Evolutionary conservation across 1,139 yeast genomes (phyloP), one percentile per base, ranked within the genome.

Genomic region (Scheffersomyces cryptocercus): DNA sequence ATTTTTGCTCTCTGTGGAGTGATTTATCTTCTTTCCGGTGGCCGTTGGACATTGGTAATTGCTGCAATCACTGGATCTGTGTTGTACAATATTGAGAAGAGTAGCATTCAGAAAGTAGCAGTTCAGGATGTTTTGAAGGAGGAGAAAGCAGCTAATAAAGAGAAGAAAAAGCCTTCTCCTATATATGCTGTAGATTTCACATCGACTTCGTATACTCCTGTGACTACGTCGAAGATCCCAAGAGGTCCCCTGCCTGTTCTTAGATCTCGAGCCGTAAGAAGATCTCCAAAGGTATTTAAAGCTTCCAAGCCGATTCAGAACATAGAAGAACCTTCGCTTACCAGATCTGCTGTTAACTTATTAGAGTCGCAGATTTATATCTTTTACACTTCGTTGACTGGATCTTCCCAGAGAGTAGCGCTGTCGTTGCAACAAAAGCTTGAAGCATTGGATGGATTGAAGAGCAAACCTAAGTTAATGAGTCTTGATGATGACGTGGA

Each of bases 321-420:
- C 11, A 37, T 44, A 11, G 26, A 34, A 3, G 48, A 44, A 29
- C 65, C 73, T 2, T 48, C 64, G 1, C 58, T 73, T 38, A 66
- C 76, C 2, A 52, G 55, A 29, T 61, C 70, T 1, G 48, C 64
- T 3, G 64, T 68, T 13, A 61, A 67, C 36, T 61, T 76, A 28
- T 54, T 66, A 29, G 70, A 74, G 24, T 67, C 81, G 1, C 80
- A 78, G 45, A 62, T 86, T 28, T 76, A 78, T 48, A 79, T 90
- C 4, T 87, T 90, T 55, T 90, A 87, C 63, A 85, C 97, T 8
- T 85, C 97, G 0, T 69, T 90, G 46, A 90, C 96, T 2, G 97
- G 97, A 4, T 73, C 95, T 2, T 79, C 95, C 0, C 84, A 84
- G 53, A 71, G 88, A 53, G 77, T 83, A 26, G 96, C 97, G 3